Base-by-base conservation (phyloP, 1,139 yeast species). In the Kodamaea sp. region DNA sequence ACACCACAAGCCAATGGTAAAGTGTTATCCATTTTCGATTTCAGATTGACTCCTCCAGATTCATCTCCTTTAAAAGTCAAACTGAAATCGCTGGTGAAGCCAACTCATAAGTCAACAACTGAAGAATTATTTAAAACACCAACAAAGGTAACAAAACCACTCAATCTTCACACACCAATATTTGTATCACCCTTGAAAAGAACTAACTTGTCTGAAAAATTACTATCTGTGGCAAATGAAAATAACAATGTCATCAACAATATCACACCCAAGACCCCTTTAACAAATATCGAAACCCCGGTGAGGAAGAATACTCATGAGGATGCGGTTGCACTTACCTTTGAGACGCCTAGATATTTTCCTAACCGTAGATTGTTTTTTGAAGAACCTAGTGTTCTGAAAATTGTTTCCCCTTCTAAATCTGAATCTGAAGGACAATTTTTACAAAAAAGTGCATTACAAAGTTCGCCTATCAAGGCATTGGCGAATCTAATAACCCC, bases 1-100 rank as follows among this genome's bases (percentile, higher is more conserved):
- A 84, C 92, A 0, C 92, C 92, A 0, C 90, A 83, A 47, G 70
- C 84, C 7, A 72, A 80, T 43, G 92, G 92, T 0, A 71, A 79
- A 31, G 85, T 83, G 0, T 53, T 82, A 32, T 81, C 89, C 8
- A 67, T 84, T 8, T 81, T 84, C 50, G 89, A 83, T 46, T 62
- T 75, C 32, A 56, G 58, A 32, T 40, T 70, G 42, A 66, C 75
- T 1, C 77, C 79, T 1, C 75, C 76, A 4, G 72, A 68, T 31
- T 67, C 75, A 2, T 67, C 74, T 0, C 76, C 77, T 1, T 51
- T 68, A 40, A 63, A 55, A 31, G 36, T 24, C n/a, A 38, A 32
- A 20, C 24, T 7, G 8, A 31, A 7, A 7, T n/a, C 25, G 20
- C 23, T 20, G 32, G 23, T 20, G 23, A 24, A 10, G 15, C 5